Evolutionary conservation across 2,329 filamentous ascomycete genomes (phyloP).

Genomic region (Sclerotinia sclerotiorum): DNA sequence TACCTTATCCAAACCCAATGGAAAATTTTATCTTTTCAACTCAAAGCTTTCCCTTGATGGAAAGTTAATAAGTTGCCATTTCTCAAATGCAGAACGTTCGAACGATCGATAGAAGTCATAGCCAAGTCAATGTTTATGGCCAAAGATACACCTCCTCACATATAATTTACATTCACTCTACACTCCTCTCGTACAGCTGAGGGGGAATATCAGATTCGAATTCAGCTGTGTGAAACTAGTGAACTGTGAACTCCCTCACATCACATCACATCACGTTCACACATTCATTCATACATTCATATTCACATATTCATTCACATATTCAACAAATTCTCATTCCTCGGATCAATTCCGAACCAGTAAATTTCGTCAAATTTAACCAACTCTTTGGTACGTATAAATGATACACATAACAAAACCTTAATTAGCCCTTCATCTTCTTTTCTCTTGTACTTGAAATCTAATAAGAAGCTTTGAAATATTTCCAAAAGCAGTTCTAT

Average conservation of each 20-base stretch:
- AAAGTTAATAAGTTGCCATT: background rate
- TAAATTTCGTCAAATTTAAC: constrained; percentile 1
- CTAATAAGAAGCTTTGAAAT: background rate
- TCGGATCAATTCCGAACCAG: constrained; percentile 20
- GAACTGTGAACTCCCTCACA: too few relatives aligned
- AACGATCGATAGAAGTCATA: background rate
- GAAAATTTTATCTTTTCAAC: background rate
- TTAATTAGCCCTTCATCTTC: background rate
- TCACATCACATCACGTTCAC: background rate
- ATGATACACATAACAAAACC: background rate
- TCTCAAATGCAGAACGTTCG: background rate
- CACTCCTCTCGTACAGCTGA: background rate
- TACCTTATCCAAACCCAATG: background rate
- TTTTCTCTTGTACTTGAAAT: background rate
- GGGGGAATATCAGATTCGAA: background rate
- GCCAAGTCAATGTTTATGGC: background rate
- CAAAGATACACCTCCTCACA: background rate
- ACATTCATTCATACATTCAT: background rate
- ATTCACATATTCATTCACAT: background rate
- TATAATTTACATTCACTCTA: background rate
- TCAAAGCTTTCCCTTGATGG: background rate
- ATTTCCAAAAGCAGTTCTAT: constrained; percentile 5
- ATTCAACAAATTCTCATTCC: constrained; percentile 12
- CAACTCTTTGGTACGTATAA: constrained; percentile 16
- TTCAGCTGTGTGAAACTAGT: too few relatives aligned